Conservation (phyloP, 2,329 filamentous ascomycete species). For the Eutypa lata region DNA sequence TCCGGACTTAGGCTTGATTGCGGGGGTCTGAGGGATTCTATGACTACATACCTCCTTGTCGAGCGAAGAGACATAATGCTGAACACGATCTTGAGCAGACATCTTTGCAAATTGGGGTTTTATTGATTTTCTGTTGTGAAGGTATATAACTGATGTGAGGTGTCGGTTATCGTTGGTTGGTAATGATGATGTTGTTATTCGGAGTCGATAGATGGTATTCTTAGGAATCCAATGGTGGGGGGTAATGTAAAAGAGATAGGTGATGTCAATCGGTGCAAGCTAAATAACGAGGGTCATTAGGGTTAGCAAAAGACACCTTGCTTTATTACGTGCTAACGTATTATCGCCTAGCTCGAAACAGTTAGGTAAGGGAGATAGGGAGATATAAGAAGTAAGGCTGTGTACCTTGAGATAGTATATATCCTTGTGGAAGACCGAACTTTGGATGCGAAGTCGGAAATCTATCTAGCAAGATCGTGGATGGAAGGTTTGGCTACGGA, state of each 20-base stretch:
- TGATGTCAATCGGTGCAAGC: background rate
- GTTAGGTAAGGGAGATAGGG: background rate
- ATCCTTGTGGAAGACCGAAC: too few relatives aligned
- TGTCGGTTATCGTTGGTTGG: constrained; percentile 5
- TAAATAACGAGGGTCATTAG: background rate
- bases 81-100: constrained; percentile 73
- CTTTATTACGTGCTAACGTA: background rate
- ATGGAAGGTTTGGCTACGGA: too few relatives aligned
- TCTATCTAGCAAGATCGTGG: too few relatives aligned
- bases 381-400: too few relatives aligned
- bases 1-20: constrained; percentile 1
- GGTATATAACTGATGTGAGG: constrained; percentile 7
- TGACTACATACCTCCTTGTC: constrained; percentile 72
- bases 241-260: background rate
- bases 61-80: constrained; percentile 73
- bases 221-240: background rate
- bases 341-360: background rate
- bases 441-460: too few relatives aligned
- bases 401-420: too few relatives aligned
- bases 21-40: background rate
- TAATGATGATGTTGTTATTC: constrained; percentile 1
- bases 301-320: background rate
- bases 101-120: constrained; percentile 45
- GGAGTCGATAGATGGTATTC: background rate
- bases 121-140: too few relatives aligned